These are phyloP conservation scores for Kwoniella pini DNA, from an alignment of 768 basidiomycete genomes.

Conservation along the genomic window DNA sequence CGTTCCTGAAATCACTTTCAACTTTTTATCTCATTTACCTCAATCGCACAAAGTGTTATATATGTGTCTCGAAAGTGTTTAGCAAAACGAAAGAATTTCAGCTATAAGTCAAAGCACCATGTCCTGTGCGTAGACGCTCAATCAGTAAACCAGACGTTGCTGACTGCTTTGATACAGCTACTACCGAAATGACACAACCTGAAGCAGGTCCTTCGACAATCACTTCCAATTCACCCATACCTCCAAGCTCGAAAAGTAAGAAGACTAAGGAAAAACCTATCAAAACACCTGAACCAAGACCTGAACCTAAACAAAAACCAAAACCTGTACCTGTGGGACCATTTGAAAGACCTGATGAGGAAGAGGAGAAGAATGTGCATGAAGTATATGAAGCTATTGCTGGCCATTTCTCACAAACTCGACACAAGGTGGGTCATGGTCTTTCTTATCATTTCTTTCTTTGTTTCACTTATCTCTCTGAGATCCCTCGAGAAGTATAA, in stretches of 20 bases:
- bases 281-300: not conserved
- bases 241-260: not conserved
- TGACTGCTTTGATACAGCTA: not conserved
- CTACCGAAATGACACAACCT: not conserved
- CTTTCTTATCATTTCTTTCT: not conserved
- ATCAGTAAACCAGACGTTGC: too few relatives aligned
- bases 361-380: constrained; percentile 51
- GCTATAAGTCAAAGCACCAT: not conserved
- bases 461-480: not conserved
- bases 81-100: too few relatives aligned
- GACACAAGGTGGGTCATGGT: constrained; percentile 50
- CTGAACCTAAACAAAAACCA: constrained; percentile 25
- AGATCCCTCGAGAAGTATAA: too few relatives aligned
- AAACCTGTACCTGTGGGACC: constrained; percentile 27
- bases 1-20: not conserved
- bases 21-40: too few relatives aligned
- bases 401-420: constrained; percentile 54
- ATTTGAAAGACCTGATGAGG: constrained; percentile 17
- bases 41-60: too few relatives aligned
- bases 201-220: constrained; percentile 1
- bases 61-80: too few relatives aligned
- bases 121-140: constrained; percentile 1
- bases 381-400: constrained; percentile 54
- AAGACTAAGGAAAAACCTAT: not conserved
- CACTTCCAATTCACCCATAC: not conserved